phyloP scores from a whole-genome alignment of 768 basidiomycete species.

The Dentipellis sp. region DNA sequence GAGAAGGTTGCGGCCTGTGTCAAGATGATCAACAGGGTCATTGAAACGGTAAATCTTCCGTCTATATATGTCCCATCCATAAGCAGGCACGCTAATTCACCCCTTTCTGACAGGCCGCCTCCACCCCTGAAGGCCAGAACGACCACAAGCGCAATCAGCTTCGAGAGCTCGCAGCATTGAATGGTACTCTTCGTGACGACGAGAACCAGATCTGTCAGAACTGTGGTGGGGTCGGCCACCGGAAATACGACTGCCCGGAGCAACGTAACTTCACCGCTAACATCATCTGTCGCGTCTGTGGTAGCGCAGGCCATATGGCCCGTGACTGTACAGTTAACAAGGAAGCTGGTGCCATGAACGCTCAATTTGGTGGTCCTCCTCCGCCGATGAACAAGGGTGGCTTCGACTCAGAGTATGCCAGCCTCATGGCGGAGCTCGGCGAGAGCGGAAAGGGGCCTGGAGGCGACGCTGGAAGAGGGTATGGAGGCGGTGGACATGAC shows the following conservation, averaged over 20 bases:
- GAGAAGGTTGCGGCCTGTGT: constrained; percentile 91
- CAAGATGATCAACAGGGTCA: constrained; percentile 92
- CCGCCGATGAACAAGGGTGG: constrained; percentile 54
- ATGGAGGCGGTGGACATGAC: constrained; percentile 52
- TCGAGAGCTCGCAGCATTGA: constrained; percentile 92
- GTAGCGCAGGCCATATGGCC: constrained; percentile 98
- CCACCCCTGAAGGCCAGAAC: constrained; percentile 98
- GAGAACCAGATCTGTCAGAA: constrained; percentile 99
- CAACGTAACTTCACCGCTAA: constrained; percentile 98
- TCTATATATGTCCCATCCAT: neutral
- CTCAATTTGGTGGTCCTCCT: constrained; percentile 42
- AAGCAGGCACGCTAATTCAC: constrained; percentile 1
- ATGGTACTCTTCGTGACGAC: constrained; percentile 98
- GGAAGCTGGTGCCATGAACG: constrained; percentile 21
- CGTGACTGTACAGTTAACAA: constrained; percentile 94
- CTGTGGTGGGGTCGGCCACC: constrained; percentile 87
- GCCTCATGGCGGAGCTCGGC: constrained; percentile 95
- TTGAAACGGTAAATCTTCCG: constrained; percentile 74
- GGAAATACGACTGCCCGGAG: constrained; percentile 99
- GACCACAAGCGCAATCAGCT: constrained; percentile 99
- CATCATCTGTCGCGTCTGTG: constrained; percentile 98
- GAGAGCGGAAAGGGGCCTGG: constrained; percentile 57
- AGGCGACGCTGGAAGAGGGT: constrained; percentile 43
- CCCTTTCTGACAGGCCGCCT: constrained; percentile 68
- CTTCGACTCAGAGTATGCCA: constrained; percentile 97